Evolutionary conservation across 2,329 filamentous ascomycete species (phyloP), one percentile per base, ranked within the genome.

Genomic region (Teratosphaeriaceae sp.): DNA sequence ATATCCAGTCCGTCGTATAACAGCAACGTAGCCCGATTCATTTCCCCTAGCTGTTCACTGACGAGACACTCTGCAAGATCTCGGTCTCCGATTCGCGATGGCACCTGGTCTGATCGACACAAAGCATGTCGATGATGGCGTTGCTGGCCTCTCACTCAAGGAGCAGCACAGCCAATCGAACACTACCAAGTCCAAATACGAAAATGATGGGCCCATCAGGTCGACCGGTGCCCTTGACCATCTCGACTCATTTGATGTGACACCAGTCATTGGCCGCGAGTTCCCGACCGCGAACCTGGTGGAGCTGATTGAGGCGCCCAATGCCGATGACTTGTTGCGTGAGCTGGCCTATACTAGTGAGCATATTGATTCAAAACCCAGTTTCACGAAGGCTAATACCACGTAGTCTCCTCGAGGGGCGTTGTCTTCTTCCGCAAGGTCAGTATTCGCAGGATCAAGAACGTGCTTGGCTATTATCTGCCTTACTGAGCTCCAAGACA

Each of bases 311-410:
- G 59, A 57, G 47, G 59, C 45, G 12, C 55, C 63, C 18, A 62
- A 63, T 48, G 53, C 61, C 5, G 60, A 67, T 43, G 58, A 64
- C 21, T 51, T 62, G 31, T 57, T 68, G 4, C 47, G 51, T 33
- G 66, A 68, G 47, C 49, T 68, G 15, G 65, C 64, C 27, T 78
- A 84, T 47, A 83, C 78, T 1, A 75, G 80, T 83, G 64, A 3
- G 21, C 13, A 18, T 33, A 27, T 33, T 31, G 19, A 34, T 16
- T 11, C 15, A 16, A 7, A 19, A 40, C 13, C 18, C 27, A 6
- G 15, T 23, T 26, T 40, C 33, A n/a, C n/a, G n/a, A n/a, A 24
- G 37, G 33, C 21, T 44, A 30, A 43, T 36, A n/a, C 9, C 18
- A n/a, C 13, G 29, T 35, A 57, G 53, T 56, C 44, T 53, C 47